Base-by-base conservation (phyloP, 305 asterid species). In the Ajuga reptans region DNA sequence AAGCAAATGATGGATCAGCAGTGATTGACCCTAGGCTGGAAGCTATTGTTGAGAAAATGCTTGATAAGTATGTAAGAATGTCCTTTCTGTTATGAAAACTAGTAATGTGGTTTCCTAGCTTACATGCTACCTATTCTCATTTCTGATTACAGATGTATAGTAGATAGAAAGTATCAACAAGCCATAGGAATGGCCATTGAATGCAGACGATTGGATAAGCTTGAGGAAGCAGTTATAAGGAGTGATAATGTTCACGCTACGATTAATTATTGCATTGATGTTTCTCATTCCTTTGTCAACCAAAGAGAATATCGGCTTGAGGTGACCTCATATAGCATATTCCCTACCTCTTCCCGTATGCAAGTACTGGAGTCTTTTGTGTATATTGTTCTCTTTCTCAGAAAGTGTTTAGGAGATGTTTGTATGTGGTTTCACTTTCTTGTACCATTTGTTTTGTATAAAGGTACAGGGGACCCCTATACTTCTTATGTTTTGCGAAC, bases 111-210 rank as follows among this genome's bases (percentile, higher is more conserved):
- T 64, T 72, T 64, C 45, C 10, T 72, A 5, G 6, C 51, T 50
- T 59, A 62, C 49, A 2, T 67, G 11, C 58, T 59, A 18, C 52
- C 21, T 34, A 45, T 72, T 52, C 55, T 60, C 14, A 16, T 63
- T 43, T 37, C 67, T 72, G 9, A 33, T 9, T 73, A 33, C 79
- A 94, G 99, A 86, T 94, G 96, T 79, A 94, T 89, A 77, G 75
- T 70, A 10, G 99, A 94, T 86, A 98, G 96, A 71, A 88, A 86
- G 64, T 87, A 85, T 75, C 95, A 94, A 52, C 99, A 94, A 81
- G 98, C 99, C 33, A 88, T 94, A 43, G 99, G 99, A 75, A 90
- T 88, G 89, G 86, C 97, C 66, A 85, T 91, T 62, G 99, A 94
- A 75, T 91, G 98, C 85, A 67, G 78, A 29, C 81, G 74, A 17